A percentile compares a stretch with the other conserved stretches of the same genome.
These are phyloP conservation scores for Nicotiana paniculata DNA, from an alignment of 257 asterid genomes.

Conservation along the genomic window DNA sequence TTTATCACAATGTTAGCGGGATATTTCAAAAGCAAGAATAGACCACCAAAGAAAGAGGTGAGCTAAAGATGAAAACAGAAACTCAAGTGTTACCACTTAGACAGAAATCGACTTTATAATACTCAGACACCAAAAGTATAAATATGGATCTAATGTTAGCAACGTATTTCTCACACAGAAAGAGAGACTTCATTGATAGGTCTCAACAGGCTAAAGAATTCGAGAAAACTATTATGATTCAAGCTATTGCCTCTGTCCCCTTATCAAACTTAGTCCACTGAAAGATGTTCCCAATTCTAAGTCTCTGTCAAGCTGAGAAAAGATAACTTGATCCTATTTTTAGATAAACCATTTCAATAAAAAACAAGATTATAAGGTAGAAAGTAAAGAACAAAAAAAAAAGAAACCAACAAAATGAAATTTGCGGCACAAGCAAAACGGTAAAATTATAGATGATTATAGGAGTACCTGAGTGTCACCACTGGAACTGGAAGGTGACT, in stretches of 20 bases:
- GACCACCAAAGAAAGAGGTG: background rate
- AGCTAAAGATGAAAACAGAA: background rate
- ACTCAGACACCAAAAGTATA: background rate
- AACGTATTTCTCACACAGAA: background rate
- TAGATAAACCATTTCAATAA: background rate
- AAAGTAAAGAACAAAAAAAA: background rate
- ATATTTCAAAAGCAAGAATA: background rate
- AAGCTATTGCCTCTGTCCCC: background rate
- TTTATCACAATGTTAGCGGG: background rate
- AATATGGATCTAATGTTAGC: background rate
- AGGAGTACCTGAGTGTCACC: slow-evolving; percentile 67
- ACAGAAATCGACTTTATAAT: background rate
- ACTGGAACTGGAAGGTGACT: slow-evolving; percentile 74
- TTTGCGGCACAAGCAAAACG: background rate
- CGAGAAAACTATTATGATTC: background rate
- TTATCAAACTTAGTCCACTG: background rate
- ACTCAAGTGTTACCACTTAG: background rate
- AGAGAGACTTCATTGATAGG: background rate
- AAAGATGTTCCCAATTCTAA: background rate
- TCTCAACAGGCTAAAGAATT: background rate
- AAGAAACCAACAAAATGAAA: background rate
- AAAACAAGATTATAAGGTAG: background rate
- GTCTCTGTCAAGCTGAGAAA: background rate
- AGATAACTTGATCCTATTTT: background rate
- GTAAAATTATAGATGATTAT: background rate